Evolutionary conservation across 1,284 basidiomycete genomes (phyloP).

Genomic region (Cystobasidiaceae sp.): DNA sequence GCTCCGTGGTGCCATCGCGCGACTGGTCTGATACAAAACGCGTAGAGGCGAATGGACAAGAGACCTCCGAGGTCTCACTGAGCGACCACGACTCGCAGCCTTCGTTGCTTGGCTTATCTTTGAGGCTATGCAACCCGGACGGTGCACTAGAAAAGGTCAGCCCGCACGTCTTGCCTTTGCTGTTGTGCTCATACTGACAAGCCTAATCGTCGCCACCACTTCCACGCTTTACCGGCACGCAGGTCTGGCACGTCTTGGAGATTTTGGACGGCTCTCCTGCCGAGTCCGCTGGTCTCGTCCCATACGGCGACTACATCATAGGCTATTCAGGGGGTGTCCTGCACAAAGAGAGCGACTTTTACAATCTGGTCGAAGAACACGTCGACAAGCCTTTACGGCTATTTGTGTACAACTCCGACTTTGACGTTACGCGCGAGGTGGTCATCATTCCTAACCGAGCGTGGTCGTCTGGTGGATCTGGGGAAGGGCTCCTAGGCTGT

Average conservation of each 20-base stretch:
- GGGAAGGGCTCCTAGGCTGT: slow-evolving; percentile 81
- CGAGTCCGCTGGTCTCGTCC: slow-evolving; percentile 71
- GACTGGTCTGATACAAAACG: slow-evolving; percentile 56
- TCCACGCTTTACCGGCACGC: too few species aligned
- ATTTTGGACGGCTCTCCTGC: slow-evolving; percentile 93
- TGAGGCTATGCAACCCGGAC: slow-evolving; percentile 85
- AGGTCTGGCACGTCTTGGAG: slow-evolving; percentile 95
- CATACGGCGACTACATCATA: slow-evolving; percentile 81
- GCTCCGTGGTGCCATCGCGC: slow-evolving; percentile 75
- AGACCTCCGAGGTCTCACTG: slow-evolving; percentile 29
- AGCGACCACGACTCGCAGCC: slow-evolving; percentile 46
- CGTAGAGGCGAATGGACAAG: slow-evolving; percentile 49
- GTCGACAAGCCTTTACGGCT: slow-evolving; percentile 85
- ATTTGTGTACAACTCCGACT: slow-evolving; percentile 95
- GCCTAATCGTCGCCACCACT: too few species aligned
- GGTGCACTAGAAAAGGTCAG: slow-evolving; percentile 73
- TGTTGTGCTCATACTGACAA: too few species aligned
- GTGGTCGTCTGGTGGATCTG: slow-evolving; percentile 53
- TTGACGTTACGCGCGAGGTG: slow-evolving; percentile 57
- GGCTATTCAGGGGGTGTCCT: slow-evolving; percentile 94
- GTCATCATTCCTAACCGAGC: slow-evolving; percentile 75
- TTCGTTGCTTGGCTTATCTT: slow-evolving; percentile 82
- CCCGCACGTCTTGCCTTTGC: too few species aligned
- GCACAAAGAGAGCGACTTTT: slow-evolving; percentile 90
- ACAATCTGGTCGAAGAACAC: slow-evolving; percentile 93